phyloP scores from a whole-genome alignment of 176 grass and related monocot species.

The Ensete glaucum region DNA sequence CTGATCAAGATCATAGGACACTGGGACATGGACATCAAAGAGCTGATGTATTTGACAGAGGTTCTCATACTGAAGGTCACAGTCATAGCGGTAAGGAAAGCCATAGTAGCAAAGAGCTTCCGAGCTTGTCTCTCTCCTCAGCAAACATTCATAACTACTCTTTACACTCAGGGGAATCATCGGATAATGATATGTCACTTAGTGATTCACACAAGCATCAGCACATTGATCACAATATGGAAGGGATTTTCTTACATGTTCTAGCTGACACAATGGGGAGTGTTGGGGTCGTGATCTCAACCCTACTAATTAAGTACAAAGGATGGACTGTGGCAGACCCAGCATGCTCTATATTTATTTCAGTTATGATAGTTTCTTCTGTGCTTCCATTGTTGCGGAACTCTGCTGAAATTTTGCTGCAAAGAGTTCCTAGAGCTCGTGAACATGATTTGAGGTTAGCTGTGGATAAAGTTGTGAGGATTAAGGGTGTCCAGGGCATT shows the following conservation, averaged over 20 bases:
- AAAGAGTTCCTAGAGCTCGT: conserved; percentile 78
- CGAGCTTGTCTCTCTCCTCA: neutral
- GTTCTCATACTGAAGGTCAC: conserved; percentile 5
- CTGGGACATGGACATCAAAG: conserved; percentile 16
- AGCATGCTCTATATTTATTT: conserved; percentile 96
- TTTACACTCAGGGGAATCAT: conserved; percentile 6
- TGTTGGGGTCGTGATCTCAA: conserved; percentile 80
- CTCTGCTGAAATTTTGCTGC: conserved; percentile 95
- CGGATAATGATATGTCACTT: conserved; percentile 18
- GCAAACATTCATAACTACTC: neutral
- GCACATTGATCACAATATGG: conserved; percentile 94
- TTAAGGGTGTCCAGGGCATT: conserved; percentile 54
- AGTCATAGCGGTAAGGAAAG: conserved; percentile 28
- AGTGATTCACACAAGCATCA: conserved; percentile 28
- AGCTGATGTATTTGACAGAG: conserved; percentile 25
- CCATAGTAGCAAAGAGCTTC: conserved; percentile 15
- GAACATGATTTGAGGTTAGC: conserved; percentile 68
- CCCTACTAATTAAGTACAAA: conserved; percentile 92
- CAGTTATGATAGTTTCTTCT: conserved; percentile 80
- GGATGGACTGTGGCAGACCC: conserved; percentile 92
- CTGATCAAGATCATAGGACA: conserved; percentile 29
- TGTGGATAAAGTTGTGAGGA: conserved; percentile 51
- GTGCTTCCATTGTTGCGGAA: conserved; percentile 84
- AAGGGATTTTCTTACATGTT: conserved; percentile 98
- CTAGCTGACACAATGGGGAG: conserved; percentile 97